Evolutionary conservation across 768 basidiomycete genomes (phyloP), one percentile per base, ranked within the genome.

Genomic region (Lyophyllum atratum): DNA sequence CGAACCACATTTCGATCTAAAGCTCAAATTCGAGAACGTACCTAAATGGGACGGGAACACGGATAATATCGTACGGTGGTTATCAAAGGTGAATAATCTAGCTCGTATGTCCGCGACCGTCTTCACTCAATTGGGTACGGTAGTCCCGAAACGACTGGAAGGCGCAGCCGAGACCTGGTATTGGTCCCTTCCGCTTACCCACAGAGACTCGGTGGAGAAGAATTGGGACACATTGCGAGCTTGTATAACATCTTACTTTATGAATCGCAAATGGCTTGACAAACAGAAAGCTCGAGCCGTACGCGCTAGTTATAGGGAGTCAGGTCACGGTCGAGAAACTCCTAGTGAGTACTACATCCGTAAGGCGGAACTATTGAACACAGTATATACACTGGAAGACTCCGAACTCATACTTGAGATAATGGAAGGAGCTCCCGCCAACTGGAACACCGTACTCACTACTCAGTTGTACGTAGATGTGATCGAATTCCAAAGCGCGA

Each of bases 331-430:
- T 0, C 43, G 44, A 3, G 74, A 76, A 45, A 67, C 60, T 1
- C 74, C 74, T 0, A 73, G 72, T 49, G 65, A 74, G 17, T 76
- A 73, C 49, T 72, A 60, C 58, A 72, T 74, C 43, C 60, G 72
- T 0, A 76, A 76, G 46, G 45, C 45, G 11, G 45, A 46, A 17
- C 19, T 44, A 55, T 33, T 52, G n/a, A n/a, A n/a, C n/a, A n/a
- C n/a, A n/a, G n/a, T n/a, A n/a, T n/a, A n/a, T n/a, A n/a, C n/a
- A n/a, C 60, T 4, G 26, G 54, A 3, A 2, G 70, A 75, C 40
- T 59, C 66, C 1, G 73, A 75, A 45, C n/a, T 72, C 1, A 76
- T 76, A 11, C 56, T 63, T 17, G 70, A 75, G 49, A 62, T 76
- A 10, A 74, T 75, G 73, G 65, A 66, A 9, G 69, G 69, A 3